phyloP scores from a whole-genome alignment of 495 filamentous ascomycete genomes.

The Daldinia loculata region DNA sequence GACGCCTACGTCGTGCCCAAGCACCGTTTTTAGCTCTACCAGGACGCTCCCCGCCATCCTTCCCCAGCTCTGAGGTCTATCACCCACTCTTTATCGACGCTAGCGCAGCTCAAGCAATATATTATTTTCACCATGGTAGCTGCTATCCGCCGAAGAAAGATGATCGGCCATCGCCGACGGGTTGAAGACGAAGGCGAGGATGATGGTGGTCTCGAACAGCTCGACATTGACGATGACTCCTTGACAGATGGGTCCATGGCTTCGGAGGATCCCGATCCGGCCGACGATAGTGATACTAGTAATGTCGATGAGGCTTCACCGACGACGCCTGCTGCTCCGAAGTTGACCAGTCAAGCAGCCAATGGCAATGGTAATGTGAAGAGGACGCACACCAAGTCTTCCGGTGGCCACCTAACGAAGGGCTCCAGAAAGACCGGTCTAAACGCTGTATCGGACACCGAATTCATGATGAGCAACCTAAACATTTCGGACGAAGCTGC shows the following conservation, averaged over 20 bases:
- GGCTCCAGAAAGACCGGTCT: constrained; percentile 53
- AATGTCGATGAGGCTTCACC: constrained; percentile 68
- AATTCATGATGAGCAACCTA: constrained; percentile 88
- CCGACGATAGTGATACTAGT: constrained; percentile 82
- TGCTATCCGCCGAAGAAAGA: constrained; percentile 70
- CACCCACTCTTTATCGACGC: constrained; percentile 9
- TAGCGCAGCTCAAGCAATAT: constrained; percentile 25
- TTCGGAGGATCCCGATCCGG: constrained; percentile 78
- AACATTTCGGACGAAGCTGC: constrained; percentile 67
- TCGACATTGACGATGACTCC: constrained; percentile 81
- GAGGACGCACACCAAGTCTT: constrained; percentile 46
- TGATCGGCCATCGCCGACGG: constrained; percentile 78
- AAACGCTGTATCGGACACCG: constrained; percentile 69
- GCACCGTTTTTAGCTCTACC: constrained; percentile 33
- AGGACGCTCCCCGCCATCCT: constrained; percentile 30
- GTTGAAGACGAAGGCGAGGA: constrained; percentile 83
- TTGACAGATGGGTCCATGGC: constrained; percentile 80
- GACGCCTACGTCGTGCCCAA: constrained; percentile 44
- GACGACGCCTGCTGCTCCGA: constrained; percentile 54
- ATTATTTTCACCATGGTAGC: constrained; percentile 61
- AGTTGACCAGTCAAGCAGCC: constrained; percentile 49
- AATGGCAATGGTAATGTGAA: constrained; percentile 54
- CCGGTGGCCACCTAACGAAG: constrained; percentile 42
- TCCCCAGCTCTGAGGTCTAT: constrained; percentile 17
- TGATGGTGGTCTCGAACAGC: constrained; percentile 71